Base-by-base conservation (phyloP, 2,329 filamentous ascomycete genomes). In the Venturia nashicola region DNA sequence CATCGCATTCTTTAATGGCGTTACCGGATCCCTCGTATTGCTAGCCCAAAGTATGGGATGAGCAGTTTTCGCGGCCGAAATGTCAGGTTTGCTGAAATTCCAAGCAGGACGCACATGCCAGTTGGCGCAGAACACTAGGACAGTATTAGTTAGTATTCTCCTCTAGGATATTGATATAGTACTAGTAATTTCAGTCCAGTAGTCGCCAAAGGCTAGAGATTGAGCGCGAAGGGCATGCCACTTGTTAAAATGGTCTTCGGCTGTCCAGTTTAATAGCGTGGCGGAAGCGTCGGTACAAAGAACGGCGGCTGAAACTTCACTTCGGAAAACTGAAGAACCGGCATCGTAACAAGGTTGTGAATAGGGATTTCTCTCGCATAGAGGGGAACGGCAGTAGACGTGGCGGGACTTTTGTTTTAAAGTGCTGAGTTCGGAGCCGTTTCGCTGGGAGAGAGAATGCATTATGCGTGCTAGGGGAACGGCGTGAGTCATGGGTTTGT, bases 71-170 rank as follows among this genome's bases (percentile, higher is more conserved):
- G 27, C 18, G 6, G 55, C 40, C 16, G 55, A n/a, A 20, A 64
- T 64, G 36, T 27, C 36, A 7, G 61, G 68, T 14, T 67, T 66
- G 5, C 71, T 67, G 65, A 75, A 78, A 54, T 69, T 70, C 65
- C 73, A 70, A 11, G 67, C 65, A 1, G 77, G 70, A 2, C 71
- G 68, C 59, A 77, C 71, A 14, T 67, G 67, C 73, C 76, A 79
- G 18, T 70, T 69, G 3, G 73, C 68, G 64, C 78, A 80, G 48
- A 70, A 70, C 69, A 77, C 27, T 27, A 27, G 27, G 2, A 27
- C 27, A 27, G 27, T 27, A 27, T 27, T 27, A 27, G 27, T 27
- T 27, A 27, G 27, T 27, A 27, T 27, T 27, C 27, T 27, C 27
- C 27, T 27, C 27, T 27, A 27, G 27, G 27, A 27, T 27, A 4